These are phyloP conservation scores for Psilocybe cubensis DNA, from an alignment of 768 basidiomycete genomes.

Conservation along the genomic window DNA sequence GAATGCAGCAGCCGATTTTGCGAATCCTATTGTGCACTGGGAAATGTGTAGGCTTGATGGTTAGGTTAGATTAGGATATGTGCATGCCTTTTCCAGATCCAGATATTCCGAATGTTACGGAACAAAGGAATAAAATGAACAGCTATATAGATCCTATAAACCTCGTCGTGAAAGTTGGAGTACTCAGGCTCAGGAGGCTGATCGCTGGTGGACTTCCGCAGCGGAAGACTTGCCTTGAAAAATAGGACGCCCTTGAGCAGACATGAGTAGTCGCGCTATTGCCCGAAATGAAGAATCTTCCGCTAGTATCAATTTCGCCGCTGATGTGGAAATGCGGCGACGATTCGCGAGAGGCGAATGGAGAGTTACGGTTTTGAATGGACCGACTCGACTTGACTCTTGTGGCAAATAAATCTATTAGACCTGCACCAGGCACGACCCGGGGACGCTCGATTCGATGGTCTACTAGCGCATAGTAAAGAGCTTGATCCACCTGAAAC, in stretches of 20 bases:
- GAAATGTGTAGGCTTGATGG: slow-evolving; percentile 16
- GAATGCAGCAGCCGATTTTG: slow-evolving; percentile 32
- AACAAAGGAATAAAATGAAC: slow-evolving; percentile 28
- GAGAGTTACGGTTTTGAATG: slow-evolving; percentile 23
- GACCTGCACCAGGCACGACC: slow-evolving; percentile 28
- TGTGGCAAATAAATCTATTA: slow-evolving; percentile 26
- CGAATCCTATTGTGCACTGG: slow-evolving; percentile 25
- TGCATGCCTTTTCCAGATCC: slow-evolving; percentile 23
- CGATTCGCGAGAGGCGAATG: slow-evolving; percentile 26
- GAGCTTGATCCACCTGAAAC: slow-evolving; percentile 18
- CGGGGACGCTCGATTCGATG: slow-evolving; percentile 28
- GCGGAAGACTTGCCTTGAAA: neutral
- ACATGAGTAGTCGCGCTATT: slow-evolving; percentile 12
- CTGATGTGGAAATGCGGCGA: neutral
- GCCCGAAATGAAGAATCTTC: slow-evolving; percentile 6
- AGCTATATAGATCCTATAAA: slow-evolving; percentile 22
- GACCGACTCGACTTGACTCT: slow-evolving; percentile 6
- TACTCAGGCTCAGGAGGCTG: slow-evolving; percentile 4
- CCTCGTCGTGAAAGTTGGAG: slow-evolving; percentile 4
- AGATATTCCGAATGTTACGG: slow-evolving; percentile 26
- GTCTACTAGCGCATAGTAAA: slow-evolving; percentile 23
- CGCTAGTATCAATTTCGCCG: slow-evolving; percentile 13
- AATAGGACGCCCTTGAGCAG: slow-evolving; percentile 26
- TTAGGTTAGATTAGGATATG: slow-evolving; percentile 26
- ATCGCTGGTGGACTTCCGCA: neutral